phyloP scores from a whole-genome alignment of 2,329 filamentous ascomycete genomes.

The Zymoseptoria crescenta region DNA sequence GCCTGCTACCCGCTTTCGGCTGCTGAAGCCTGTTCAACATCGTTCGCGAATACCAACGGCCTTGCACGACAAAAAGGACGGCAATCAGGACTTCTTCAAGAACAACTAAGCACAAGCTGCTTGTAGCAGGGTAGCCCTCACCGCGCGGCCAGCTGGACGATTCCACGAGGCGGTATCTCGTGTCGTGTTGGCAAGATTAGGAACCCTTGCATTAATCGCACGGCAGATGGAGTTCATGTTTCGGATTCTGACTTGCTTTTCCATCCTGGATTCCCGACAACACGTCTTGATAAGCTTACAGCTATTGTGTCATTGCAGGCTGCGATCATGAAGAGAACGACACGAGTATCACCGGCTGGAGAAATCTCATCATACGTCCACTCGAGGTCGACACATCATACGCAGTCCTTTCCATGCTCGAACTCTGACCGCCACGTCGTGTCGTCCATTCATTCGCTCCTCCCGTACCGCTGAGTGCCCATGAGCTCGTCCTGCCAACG shows the following conservation, averaged over 20 bases:
- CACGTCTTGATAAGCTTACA: neutral
- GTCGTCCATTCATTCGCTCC: neutral
- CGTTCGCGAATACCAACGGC: no score
- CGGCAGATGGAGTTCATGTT: neutral
- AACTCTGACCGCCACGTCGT: neutral
- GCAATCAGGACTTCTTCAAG: no score
- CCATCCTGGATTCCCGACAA: neutral
- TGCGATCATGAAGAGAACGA: neutral
- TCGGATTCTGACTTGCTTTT: neutral
- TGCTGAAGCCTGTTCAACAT: no score
- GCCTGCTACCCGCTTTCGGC: no score
- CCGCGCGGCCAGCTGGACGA: neutral
- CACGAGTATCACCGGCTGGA: neutral
- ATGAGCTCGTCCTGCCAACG: neutral
- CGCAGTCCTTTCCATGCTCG: neutral
- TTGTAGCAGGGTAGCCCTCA: no score
- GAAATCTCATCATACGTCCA: neutral
- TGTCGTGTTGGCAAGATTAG: neutral
- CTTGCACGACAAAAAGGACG: no score
- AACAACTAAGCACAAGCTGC: no score
- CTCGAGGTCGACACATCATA: neutral
- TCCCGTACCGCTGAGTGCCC: neutral
- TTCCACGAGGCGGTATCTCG: neutral
- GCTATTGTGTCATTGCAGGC: neutral
- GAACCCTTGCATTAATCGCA: neutral